Evolutionary conservation across 2,329 filamentous ascomycete species (phyloP).

Genomic region (Camillea tinctor): DNA sequence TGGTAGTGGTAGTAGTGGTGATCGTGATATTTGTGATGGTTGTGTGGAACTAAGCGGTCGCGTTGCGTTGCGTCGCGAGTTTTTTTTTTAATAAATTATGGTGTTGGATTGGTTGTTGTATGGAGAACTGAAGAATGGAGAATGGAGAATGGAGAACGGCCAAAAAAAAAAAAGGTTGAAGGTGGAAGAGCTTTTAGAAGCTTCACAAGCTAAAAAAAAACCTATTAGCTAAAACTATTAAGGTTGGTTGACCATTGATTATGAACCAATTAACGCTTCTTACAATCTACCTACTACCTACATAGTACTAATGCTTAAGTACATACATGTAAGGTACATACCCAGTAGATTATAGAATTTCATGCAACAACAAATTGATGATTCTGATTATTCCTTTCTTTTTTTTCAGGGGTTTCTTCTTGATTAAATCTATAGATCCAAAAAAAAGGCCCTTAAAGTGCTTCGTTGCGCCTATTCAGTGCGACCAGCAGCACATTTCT

Average conservation of each 20-base stretch:
- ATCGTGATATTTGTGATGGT: not conserved
- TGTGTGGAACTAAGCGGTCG: not conserved
- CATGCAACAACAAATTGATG: not conserved
- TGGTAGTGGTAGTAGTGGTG: not conserved
- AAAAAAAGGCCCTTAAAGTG: not conserved
- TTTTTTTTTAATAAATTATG: not conserved
- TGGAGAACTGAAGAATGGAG: too few relatives aligned
- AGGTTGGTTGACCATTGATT: too few relatives aligned
- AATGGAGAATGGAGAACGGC: not conserved
- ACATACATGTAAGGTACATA: too few relatives aligned
- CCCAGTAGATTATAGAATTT: not conserved
- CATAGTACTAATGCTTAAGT: too few relatives aligned
- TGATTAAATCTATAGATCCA: not conserved
- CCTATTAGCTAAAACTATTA: too few relatives aligned
- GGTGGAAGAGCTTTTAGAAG: not conserved
- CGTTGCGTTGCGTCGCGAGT: not conserved
- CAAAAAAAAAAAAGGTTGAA: not conserved
- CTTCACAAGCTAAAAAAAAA: not conserved
- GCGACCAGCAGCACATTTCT: constrained; percentile 8
- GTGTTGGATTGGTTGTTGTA: not conserved
- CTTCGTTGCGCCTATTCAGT: constrained; percentile 1
- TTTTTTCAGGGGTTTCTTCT: not conserved
- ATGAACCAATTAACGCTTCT: too few relatives aligned
- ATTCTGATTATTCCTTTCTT: not conserved
- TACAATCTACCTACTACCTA: too few relatives aligned